Base-by-base conservation (phyloP, 371 early-diverging fungal species). In the Mortierella sp. region DNA sequence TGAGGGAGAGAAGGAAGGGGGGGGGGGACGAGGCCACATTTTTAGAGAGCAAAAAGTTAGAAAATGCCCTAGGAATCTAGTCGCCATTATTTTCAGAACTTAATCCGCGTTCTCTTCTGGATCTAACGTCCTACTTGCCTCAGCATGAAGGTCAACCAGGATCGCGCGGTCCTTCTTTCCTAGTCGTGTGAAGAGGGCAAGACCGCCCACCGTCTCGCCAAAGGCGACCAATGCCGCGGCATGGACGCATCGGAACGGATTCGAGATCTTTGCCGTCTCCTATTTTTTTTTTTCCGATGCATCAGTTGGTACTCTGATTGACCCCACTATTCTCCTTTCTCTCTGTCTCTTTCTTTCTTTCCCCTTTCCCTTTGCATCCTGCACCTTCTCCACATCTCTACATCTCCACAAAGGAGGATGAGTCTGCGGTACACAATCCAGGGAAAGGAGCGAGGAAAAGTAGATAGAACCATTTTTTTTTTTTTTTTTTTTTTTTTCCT, bases 181-280 rank as follows among this genome's bases (percentile, higher is more conserved):
- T 15, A 74, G 59, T 30, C 37, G 21, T 12, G 60, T 58, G 30
- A 74, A 59, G 48, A 70, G 55, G 4, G 75, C 65, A 14, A 74
- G 30, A 14, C 59, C 65, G 11, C 64, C 62, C 1, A 72, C 29
- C 4, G 72, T 70, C 43, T 70, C 75, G 12, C 70, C 72, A 51
- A 74, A 72, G 19, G 66, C 60, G 50, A 68, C 58, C 18, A 74
- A 44, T 2, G 75, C 65, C 3, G 66, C 71, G 14, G 75, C 70
- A 18, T 74, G 75, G 57, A 61, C 62, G 21, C 55, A 21, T 21
- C 60, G 47, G 25, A 72, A 65, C 15, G 72, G 74, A 18, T 64
- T 74, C 2, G 57, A 65, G 46, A 28, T 57, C 29, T 57, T 30
- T 48, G 5, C 43, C 23, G 37, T 57, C 16, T 48, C 47, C 58